phyloP scores from a whole-genome alignment of 2,329 filamentous ascomycete genomes.

The Zymoseptoria passerinii region DNA sequence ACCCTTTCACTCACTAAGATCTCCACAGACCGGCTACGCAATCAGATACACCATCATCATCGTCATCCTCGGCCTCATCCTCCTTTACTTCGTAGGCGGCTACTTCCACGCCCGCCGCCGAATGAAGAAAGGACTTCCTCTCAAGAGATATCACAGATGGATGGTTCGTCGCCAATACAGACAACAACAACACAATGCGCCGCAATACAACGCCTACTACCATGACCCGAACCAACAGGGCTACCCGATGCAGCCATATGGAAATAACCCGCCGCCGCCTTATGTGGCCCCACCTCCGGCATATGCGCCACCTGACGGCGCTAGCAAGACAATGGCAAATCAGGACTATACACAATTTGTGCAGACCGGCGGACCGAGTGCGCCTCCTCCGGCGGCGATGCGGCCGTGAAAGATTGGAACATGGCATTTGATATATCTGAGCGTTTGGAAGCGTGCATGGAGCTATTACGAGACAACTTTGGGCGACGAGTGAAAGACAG shows the following conservation, averaged over 20 bases:
- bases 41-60: conserved; percentile 66
- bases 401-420: background rate
- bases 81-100: conserved; percentile 57
- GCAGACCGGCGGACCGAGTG: conserved; percentile 14
- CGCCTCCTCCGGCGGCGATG: conserved; percentile 5
- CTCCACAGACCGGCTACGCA: conserved; percentile 36
- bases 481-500: background rate
- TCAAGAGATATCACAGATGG: conserved; percentile 59
- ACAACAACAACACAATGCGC: conserved; percentile 5
- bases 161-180: conserved; percentile 22
- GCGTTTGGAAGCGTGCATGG: background rate
- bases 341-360: conserved; percentile 19
- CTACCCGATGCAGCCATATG: conserved; percentile 21
- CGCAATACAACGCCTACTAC: conserved; percentile 13
- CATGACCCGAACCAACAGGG: conserved; percentile 14
- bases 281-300: conserved; percentile 27
- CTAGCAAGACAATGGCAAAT: conserved; percentile 28
- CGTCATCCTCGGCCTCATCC: conserved; percentile 49
- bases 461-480: background rate
- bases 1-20: background rate
- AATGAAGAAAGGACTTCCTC: conserved; percentile 55
- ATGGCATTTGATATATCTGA: background rate
- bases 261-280: conserved; percentile 26
- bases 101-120: conserved; percentile 62
- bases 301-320: conserved; percentile 30